Conservation (phyloP, 164 flowering plant species). For the Platanus orientalis region DNA sequence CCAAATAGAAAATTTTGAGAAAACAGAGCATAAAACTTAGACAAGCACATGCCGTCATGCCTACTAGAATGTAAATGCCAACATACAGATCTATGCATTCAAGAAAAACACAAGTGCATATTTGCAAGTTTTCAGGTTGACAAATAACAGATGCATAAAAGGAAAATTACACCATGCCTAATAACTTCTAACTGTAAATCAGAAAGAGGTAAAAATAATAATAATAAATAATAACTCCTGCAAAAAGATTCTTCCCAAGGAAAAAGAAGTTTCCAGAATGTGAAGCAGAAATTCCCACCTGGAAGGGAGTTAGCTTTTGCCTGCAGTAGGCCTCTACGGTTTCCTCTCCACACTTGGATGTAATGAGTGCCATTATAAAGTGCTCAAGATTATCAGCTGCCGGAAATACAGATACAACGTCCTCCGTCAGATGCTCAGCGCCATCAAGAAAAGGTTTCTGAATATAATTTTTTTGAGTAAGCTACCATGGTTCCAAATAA, state of each 20-base stretch:
- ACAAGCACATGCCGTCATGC: too few relatives aligned
- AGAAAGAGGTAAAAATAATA: background rate
- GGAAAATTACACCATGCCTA: background rate
- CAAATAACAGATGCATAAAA: too few relatives aligned
- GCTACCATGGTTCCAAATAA: constrained; percentile 4
- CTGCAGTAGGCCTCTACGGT: constrained; percentile 47
- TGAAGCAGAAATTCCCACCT: constrained; percentile 39
- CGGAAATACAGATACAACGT: constrained; percentile 85
- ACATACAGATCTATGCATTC: too few relatives aligned
- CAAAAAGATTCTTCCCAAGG: background rate
- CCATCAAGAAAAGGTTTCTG: constrained; percentile 94
- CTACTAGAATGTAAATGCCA: too few relatives aligned
- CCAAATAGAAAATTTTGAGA: too few relatives aligned
- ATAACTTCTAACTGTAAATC: background rate
- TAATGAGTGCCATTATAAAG: constrained; percentile 50
- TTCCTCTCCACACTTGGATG: constrained; percentile 56
- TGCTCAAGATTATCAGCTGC: constrained; percentile 91
- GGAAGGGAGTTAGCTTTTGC: constrained; percentile 49
- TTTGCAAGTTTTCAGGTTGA: too few relatives aligned
- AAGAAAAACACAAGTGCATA: too few relatives aligned
- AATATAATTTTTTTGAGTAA: constrained; percentile 18
- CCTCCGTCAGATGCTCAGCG: constrained; percentile 91
- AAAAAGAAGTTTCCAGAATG: background rate
- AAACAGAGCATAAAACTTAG: too few relatives aligned
- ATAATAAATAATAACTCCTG: background rate